phyloP scores from a whole-genome alignment of 257 asterid species.

The Salvia miltiorrhiza region DNA sequence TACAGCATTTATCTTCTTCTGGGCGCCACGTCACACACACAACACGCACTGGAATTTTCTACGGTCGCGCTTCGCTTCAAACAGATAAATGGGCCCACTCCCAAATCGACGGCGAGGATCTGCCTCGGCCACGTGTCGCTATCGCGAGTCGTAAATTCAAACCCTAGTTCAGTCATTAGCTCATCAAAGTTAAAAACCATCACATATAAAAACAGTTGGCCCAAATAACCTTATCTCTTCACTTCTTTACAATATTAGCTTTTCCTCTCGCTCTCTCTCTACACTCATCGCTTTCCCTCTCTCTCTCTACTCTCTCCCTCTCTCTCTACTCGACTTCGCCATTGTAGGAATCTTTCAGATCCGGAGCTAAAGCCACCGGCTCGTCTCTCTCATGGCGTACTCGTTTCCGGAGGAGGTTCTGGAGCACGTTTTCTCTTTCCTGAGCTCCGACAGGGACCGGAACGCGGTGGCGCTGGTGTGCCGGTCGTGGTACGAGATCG shows the following conservation, averaged over 20 bases:
- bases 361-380: slow-evolving; percentile 32
- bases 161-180: slow-evolving; percentile 49
- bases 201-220: slow-evolving; percentile 12
- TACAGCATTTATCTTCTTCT: slow-evolving; percentile 17
- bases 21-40: slow-evolving; percentile 30
- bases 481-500: slow-evolving; percentile 94
- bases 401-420: slow-evolving; percentile 86
- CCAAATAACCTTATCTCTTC: slow-evolving; percentile 60
- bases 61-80: slow-evolving; percentile 41
- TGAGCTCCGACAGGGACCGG: slow-evolving; percentile 60
- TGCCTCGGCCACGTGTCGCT: slow-evolving; percentile 2
- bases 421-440: slow-evolving; percentile 78
- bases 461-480: slow-evolving; percentile 83
- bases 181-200: slow-evolving; percentile 23
- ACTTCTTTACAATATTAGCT: slow-evolving; percentile 31
- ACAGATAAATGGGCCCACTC: slow-evolving; percentile 28
- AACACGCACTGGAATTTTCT: slow-evolving; percentile 17
- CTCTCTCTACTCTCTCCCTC: slow-evolving; percentile 9
- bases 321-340: slow-evolving; percentile 1
- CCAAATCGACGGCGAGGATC: slow-evolving; percentile 9
- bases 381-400: slow-evolving; percentile 53
- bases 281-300: slow-evolving; percentile 5
- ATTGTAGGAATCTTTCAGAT: slow-evolving; percentile 19
- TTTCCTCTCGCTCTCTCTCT: slow-evolving; percentile 23
- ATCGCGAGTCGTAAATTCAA: not conserved